Base-by-base conservation (phyloP, 768 basidiomycete genomes). In the Hygrophorus pudorinus region DNA sequence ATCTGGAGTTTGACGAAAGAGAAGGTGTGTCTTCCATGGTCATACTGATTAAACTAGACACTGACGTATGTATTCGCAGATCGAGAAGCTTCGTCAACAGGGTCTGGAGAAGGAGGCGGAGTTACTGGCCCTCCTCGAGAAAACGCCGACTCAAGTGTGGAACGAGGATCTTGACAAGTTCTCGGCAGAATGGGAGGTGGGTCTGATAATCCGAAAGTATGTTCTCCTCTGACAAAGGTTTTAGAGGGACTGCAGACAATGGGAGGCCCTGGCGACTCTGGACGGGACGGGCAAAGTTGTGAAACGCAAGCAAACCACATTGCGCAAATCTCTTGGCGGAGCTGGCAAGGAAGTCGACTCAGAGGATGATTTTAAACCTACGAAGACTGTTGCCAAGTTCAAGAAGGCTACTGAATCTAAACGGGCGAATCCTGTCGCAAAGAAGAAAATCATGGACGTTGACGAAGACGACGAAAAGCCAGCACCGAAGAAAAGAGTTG, bases 1-100 rank as follows among this genome's bases (percentile, higher is more conserved):
- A 94, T 99, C 56, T 92, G 79, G 72, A 94, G 84, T 65, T 67
- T 99, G 69, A 99, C 94, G 0, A 81, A 75, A 54, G 94, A 98
- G 65, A 93, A 84, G 79, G 89, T 85, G 42, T 5, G 60, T 48
- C 10, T 38, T n/a, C 35, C 13, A 2, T 37, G 4, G n/a, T 30
- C 41, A 28, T 18, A 3, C 10, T 13, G 39, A 21, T 32, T 24
- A 29, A 1, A 11, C 28, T 18, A 20, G 28, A 34, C 42, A 29
- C 41, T 51, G 34, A 44, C 40, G 20, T 30, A 40, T 14, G 24
- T 24, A 24, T 44, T 24, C 18, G 16, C 48, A 92, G 87, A 92
- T 96, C 53, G 86, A 83, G 48, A 92, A 76, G 65, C 72, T 99
- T 4, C 69, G 76, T 37, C 71, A 75, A 53, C 89, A 90, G 68